Evolutionary conservation across 306 rosid species (phyloP).

Genomic region (Rubus parviflorus): DNA sequence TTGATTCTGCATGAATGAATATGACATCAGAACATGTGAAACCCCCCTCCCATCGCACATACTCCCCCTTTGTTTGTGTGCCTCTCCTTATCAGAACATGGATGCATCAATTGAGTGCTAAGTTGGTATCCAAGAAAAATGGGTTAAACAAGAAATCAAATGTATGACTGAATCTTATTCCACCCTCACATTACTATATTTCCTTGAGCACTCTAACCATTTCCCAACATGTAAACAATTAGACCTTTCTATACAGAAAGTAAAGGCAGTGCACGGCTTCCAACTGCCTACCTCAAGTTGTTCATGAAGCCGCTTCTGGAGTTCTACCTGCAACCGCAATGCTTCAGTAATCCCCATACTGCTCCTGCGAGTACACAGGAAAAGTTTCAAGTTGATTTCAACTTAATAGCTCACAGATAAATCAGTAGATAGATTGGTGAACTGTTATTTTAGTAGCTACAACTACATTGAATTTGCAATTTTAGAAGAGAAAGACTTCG

Average conservation of each 20-base stretch:
- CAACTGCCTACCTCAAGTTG: constrained; percentile 83
- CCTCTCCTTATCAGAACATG: neutral
- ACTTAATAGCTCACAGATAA: neutral
- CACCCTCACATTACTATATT: neutral
- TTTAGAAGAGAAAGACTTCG: neutral
- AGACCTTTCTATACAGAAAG: neutral
- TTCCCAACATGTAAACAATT: neutral
- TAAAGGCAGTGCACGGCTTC: constrained; percentile 8
- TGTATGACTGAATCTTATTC: neutral
- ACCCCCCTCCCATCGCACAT: neutral
- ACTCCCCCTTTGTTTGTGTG: neutral
- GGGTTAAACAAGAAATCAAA: neutral
- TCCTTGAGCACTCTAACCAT: neutral
- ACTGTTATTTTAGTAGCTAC: neutral
- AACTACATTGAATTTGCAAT: neutral
- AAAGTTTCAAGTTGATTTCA: constrained; percentile 13
- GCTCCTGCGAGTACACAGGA: constrained; percentile 43
- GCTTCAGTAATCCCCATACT: constrained; percentile 85
- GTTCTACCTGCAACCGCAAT: constrained; percentile 89
- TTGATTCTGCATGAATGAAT: constrained; percentile 55
- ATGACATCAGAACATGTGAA: constrained; percentile 27
- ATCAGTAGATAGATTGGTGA: neutral
- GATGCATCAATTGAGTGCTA: neutral
- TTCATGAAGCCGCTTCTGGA: constrained; percentile 97
- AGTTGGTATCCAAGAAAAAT: neutral